These are phyloP conservation scores for Cryptomeria japonica DNA, from an alignment of 75 land plant species.

Conservation along the genomic window DNA sequence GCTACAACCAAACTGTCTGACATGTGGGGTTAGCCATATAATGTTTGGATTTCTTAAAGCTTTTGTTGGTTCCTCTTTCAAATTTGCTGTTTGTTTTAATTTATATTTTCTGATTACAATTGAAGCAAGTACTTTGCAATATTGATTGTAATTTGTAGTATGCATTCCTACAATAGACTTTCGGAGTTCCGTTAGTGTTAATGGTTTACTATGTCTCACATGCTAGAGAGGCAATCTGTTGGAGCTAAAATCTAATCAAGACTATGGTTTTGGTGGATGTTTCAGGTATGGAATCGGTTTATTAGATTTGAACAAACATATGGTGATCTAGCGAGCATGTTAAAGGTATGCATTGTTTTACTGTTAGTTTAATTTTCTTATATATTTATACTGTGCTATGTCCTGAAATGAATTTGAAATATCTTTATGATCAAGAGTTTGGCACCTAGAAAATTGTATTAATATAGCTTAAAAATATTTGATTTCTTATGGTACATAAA, in stretches of 20 bases:
- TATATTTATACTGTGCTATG: background rate
- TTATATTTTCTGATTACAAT: background rate
- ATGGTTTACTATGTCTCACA: background rate
- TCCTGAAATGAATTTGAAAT: background rate
- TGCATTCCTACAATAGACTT: background rate
- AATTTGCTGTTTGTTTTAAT: background rate
- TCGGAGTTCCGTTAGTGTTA: background rate
- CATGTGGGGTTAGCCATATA: background rate
- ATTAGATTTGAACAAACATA: conserved; percentile 88
- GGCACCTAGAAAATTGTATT: background rate
- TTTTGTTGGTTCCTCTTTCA: background rate
- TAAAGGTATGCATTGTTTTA: conserved; percentile 58
- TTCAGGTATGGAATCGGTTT: conserved; percentile 96
- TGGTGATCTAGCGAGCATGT: conserved; percentile 92
- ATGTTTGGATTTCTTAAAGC: background rate
- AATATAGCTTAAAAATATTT: background rate
- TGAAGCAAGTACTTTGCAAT: background rate
- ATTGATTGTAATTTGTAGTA: background rate
- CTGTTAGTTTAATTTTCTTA: background rate
- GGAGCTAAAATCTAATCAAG: background rate
- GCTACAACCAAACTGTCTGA: background rate
- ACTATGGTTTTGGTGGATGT: background rate
- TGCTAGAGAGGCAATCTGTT: background rate
- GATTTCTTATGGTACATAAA: background rate
- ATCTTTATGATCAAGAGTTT: background rate